phyloP scores from a whole-genome alignment of 345 rosid species.

The Combretum micranthum region DNA sequence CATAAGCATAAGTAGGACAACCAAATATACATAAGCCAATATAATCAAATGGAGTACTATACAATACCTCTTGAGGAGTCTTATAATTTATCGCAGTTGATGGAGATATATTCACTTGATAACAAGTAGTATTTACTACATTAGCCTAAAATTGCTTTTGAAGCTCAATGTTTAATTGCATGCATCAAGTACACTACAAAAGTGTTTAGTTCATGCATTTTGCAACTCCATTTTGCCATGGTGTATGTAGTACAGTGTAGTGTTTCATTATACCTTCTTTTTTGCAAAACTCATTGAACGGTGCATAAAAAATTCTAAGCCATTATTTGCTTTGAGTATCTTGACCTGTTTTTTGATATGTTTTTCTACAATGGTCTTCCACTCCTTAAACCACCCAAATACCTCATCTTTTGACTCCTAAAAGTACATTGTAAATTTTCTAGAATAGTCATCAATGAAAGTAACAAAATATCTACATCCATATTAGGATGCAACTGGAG shows the following conservation, averaged over 20 bases:
- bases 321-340: background rate
- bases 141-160: background rate
- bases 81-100: background rate
- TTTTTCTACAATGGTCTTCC: constrained; percentile 2
- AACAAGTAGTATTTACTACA: constrained; percentile 2
- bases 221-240: constrained; percentile 2
- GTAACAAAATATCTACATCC: too few species aligned
- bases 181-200: background rate
- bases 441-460: constrained; percentile 2
- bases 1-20: background rate
- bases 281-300: background rate
- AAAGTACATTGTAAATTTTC: constrained; percentile 1
- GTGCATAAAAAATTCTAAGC: background rate
- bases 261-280: constrained; percentile 3
- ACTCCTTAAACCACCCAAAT: background rate
- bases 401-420: background rate
- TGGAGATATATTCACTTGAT: background rate
- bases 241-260: background rate
- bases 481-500: too few species aligned
- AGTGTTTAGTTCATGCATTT: background rate
- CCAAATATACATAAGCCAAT: background rate
- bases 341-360: background rate
- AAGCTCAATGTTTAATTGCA: background rate
- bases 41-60: background rate
- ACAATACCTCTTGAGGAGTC: background rate